Base-by-base conservation (phyloP, 345 rosid species). In the Populus nigra region DNA sequence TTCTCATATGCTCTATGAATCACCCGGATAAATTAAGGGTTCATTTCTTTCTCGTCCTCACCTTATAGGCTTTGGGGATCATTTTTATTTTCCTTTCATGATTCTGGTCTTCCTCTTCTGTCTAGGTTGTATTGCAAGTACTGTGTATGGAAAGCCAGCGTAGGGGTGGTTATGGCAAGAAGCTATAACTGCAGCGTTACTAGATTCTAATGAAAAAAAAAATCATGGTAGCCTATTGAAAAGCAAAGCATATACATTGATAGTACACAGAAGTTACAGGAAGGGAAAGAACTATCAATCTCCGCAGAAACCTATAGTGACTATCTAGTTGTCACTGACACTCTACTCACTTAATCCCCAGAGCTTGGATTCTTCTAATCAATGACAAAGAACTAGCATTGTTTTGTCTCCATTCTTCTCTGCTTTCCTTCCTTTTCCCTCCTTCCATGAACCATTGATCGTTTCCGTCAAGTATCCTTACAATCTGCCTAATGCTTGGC, bases 401-500 rank as follows among this genome's bases (percentile, higher is more conserved):
- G 83, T 86, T 89, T 47, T 81, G 82, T 71, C 72, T 88, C 90
- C 99, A 94, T 75, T 88, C 90, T 76, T 83, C 88, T 29, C 81
- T 83, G 68, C 90, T 83, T 80, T 96, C 98, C 29, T 49, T 83
- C 71, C 71, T 71, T 43, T 84, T 77, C 61, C 79, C 79, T 77
- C 82, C 81, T 70, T 76, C 88, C 67, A 75, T 29, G n/a, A 88
- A 76, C 29, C 78, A 77, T 75, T 76, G 84, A 80, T 90, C 95
- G 12, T 90, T 89, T 15, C 98, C 99, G 59, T 96, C 98, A 18
- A 96, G 91, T 82, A 90, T 90, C 84, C 92, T 83, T 74, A 91
- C 90, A 59, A 91, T 92, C 90, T 93, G 94, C 84, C 95, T 91
- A 81, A 91, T 89, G 77, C 76, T 89, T 36, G 98, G 99, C 76